These are phyloP conservation scores for Domatiomyces globalis DNA, from an alignment of 2,329 filamentous ascomycete genomes.

Conservation along the genomic window DNA sequence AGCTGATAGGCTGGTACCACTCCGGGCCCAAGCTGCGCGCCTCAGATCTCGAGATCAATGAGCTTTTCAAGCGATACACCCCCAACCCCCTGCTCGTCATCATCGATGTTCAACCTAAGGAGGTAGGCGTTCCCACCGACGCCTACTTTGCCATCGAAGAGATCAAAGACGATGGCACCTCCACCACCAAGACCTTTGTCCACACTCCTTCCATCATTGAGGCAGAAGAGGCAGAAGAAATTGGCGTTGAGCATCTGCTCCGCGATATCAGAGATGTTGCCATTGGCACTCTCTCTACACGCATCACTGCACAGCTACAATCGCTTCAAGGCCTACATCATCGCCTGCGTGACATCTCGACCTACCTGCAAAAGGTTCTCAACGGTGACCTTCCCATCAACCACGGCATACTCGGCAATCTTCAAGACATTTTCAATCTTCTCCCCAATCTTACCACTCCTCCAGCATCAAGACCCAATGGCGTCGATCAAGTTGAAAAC, in stretches of 20 bases:
- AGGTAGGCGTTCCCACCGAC: constrained; percentile 93
- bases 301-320: constrained; percentile 94
- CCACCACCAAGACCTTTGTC: constrained; percentile 91
- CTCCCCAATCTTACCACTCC: constrained; percentile 89
- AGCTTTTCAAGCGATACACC: constrained; percentile 98
- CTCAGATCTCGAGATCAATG: constrained; percentile 97
- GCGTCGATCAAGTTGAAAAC: constrained; percentile 46
- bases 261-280: constrained; percentile 97
- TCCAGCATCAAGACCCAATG: constrained; percentile 43
- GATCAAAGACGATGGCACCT: constrained; percentile 98
- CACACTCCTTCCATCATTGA: constrained; percentile 98
- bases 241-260: constrained; percentile 93
- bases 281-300: constrained; percentile 87
- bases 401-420: constrained; percentile 89
- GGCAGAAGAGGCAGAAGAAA: constrained; percentile 96
- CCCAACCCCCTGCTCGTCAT: constrained; percentile 93
- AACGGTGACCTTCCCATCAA: constrained; percentile 88
- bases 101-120: constrained; percentile 95
- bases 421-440: constrained; percentile 99
- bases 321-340: constrained; percentile 92
- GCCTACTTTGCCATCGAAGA: constrained; percentile 98
- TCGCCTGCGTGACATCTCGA: constrained; percentile 83
- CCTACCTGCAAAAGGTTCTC: constrained; percentile 90
- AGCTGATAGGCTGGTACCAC: constrained; percentile 99
- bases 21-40: constrained; percentile 92